phyloP scores from a whole-genome alignment of 108 stramenopile genomes.

The Thalassiosira profunda region DNA sequence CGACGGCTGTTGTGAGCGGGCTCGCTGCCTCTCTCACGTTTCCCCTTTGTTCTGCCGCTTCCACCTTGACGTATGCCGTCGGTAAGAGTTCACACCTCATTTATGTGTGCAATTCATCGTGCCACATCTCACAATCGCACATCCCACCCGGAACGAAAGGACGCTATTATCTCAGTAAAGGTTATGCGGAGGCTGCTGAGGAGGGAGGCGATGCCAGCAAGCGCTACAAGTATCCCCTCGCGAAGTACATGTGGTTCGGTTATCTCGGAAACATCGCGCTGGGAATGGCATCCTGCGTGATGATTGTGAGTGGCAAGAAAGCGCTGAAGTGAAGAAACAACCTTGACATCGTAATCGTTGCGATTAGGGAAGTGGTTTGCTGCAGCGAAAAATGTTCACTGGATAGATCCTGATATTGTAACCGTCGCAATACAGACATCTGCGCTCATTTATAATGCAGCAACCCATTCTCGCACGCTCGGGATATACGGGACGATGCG shows the following conservation, averaged over 20 bases:
- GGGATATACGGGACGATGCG: conserved; percentile 70
- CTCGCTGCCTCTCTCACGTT: conserved; percentile 33
- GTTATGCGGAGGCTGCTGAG: conserved; percentile 31
- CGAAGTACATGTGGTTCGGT: conserved; percentile 37
- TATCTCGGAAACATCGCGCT: conserved; percentile 30
- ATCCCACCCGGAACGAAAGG: no score
- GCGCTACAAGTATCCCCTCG: conserved; percentile 34
- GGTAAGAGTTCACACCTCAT: no score
- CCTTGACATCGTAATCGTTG: background rate
- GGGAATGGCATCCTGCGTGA: conserved; percentile 20
- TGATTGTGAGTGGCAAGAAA: conserved; percentile 30
- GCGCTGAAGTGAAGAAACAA: conserved; percentile 3
- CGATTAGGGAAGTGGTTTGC: background rate
- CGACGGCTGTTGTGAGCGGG: conserved; percentile 20
- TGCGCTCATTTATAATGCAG: conserved; percentile 15
- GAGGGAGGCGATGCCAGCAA: conserved; percentile 23
- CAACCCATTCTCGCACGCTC: conserved; percentile 43
- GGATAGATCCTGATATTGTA: no score
- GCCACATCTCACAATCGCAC: no score
- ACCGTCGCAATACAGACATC: conserved; percentile 1
- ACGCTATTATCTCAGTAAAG: conserved; percentile 37
- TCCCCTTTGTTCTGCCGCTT: conserved; percentile 31
- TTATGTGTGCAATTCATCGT: no score
- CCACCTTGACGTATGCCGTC: conserved; percentile 32
- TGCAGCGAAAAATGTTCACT: background rate